These are phyloP conservation scores for Leccinum boreale DNA, from an alignment of 768 basidiomycete species.

Conservation along the genomic window DNA sequence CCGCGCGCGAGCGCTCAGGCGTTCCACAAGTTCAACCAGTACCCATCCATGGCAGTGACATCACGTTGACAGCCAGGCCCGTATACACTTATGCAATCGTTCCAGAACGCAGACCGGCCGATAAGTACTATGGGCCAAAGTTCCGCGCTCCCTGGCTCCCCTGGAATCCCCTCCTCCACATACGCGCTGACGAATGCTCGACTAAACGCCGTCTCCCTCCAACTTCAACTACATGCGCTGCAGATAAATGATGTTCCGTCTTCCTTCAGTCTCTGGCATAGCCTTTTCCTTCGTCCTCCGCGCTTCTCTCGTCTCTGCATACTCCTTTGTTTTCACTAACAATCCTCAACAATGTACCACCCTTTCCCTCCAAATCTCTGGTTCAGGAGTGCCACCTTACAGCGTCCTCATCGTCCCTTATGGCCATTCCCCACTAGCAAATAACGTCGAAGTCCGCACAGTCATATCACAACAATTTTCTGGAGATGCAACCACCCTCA, in stretches of 20 bases:
- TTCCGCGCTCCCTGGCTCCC: not conserved
- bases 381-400: not conserved
- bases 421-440: not conserved
- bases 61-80: not conserved
- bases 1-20: not conserved
- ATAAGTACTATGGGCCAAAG: not conserved
- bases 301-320: not conserved
- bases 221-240: not conserved
- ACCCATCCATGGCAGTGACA: not conserved
- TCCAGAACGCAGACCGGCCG: not conserved
- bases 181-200: not conserved
- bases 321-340: not conserved
- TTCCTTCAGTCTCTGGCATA: not conserved
- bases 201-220: not conserved
- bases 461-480: not conserved
- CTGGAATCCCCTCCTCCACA: not conserved
- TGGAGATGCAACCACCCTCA: not conserved
- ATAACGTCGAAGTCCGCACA: not conserved
- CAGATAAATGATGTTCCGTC: not conserved
- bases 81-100: not conserved
- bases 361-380: not conserved
- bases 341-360: not conserved
- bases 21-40: not conserved
- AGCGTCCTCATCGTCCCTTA: not conserved
- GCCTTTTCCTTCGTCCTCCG: not conserved